These are phyloP conservation scores for Nemania sp. DNA, from an alignment of 2,329 filamentous ascomycete species.

Conservation along the genomic window DNA sequence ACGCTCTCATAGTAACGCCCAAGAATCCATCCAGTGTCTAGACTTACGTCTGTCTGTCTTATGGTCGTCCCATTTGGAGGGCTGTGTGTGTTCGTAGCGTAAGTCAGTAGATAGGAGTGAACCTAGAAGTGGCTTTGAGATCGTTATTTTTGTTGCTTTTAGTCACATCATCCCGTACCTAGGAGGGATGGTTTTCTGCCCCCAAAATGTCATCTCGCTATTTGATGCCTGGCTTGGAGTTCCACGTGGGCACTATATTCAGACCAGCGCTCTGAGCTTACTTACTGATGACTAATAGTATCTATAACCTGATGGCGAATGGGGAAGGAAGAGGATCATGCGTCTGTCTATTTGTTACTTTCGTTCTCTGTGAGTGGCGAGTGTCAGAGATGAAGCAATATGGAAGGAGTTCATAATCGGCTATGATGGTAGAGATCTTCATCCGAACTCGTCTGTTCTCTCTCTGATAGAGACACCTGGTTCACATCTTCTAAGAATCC, in stretches of 20 bases:
- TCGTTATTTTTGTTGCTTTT: too few species aligned
- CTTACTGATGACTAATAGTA: background rate
- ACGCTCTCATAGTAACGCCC: too few species aligned
- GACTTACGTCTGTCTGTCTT: background rate
- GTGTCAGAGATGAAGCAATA: background rate
- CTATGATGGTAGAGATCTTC: background rate
- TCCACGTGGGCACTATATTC: background rate
- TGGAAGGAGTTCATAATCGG: background rate
- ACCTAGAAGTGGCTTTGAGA: background rate
- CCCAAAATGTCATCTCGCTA: conserved; percentile 16
- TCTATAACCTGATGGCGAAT: background rate
- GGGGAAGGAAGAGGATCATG: background rate
- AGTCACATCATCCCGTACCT: background rate
- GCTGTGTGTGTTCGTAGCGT: conserved; percentile 2
- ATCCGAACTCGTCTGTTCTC: background rate
- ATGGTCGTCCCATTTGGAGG: background rate
- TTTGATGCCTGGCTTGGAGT: background rate
- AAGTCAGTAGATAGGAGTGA: too few species aligned
- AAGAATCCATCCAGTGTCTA: background rate
- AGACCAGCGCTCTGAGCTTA: background rate
- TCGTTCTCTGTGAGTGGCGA: background rate
- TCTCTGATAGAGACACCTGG: background rate
- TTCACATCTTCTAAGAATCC: background rate
- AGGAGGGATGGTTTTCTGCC: background rate
- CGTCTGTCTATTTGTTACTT: background rate